Evolutionary conservation across 805 yeast genomes (phyloP).

Genomic region (Starmerella apis): DNA sequence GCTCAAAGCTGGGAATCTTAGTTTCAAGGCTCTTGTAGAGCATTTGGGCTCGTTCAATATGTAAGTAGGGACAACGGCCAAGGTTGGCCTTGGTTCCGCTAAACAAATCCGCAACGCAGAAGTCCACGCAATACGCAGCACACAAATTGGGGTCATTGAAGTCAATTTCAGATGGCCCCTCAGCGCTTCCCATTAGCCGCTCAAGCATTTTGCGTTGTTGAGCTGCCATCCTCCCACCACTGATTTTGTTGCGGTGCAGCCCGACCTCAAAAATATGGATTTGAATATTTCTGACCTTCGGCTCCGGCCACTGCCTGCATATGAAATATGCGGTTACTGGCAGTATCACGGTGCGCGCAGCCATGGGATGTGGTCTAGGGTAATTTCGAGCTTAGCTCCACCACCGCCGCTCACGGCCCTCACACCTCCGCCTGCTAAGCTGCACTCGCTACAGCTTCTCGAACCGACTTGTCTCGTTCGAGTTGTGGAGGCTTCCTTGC

Average conservation of each 20-base stretch:
- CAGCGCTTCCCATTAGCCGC: slow-evolving; percentile 5
- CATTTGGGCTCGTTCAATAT: slow-evolving; percentile 6
- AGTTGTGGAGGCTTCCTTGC: not conserved
- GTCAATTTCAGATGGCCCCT: slow-evolving; percentile 1
- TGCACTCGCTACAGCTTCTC: not conserved
- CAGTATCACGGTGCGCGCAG: not conserved
- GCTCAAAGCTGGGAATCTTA: slow-evolving; percentile 4
- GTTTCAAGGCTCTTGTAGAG: not conserved
- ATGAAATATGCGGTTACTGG: not conserved
- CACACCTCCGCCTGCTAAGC: not conserved
- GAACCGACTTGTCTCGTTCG: not conserved
- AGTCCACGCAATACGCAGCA: slow-evolving; percentile 2
- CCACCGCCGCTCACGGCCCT: not conserved
- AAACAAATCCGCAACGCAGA: slow-evolving; percentile 1
- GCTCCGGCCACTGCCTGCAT: not conserved
- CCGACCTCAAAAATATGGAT: not conserved
- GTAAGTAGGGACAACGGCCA: slow-evolving; percentile 1
- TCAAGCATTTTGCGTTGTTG: slow-evolving; percentile 7
- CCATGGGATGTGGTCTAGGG: not conserved
- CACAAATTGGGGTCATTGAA: not conserved
- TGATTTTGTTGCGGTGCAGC: not conserved
- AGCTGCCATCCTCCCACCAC: not conserved
- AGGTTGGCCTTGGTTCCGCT: slow-evolving; percentile 3
- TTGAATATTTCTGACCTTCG: not conserved
- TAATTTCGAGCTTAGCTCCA: not conserved